Conservation (phyloP, 371 early-diverging fungal species). For the Umbelopsis sp. region DNA sequence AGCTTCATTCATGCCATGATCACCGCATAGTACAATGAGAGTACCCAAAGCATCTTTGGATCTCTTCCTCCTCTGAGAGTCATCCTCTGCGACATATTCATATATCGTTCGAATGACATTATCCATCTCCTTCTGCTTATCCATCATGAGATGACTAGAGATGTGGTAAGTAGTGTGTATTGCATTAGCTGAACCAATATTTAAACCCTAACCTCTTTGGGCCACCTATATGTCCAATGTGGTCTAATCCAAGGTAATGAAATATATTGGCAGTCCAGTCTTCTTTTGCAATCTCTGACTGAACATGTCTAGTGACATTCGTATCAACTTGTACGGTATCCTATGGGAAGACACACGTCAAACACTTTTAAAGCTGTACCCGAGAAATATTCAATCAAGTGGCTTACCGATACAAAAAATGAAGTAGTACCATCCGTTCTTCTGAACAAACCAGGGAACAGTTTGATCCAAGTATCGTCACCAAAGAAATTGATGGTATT, state of each 20-base stretch:
- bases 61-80: constrained; percentile 36
- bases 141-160: constrained; percentile 68
- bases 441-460: constrained; percentile 76
- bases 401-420: constrained; percentile 72
- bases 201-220: constrained; percentile 55
- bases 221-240: constrained; percentile 92
- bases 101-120: constrained; percentile 62
- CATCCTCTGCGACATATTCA: constrained; percentile 48
- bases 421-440: constrained; percentile 79
- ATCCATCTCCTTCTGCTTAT: constrained; percentile 85
- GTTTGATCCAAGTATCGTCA: constrained; percentile 94
- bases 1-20: constrained; percentile 97
- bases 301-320: constrained; percentile 83
- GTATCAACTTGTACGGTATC: constrained; percentile 80
- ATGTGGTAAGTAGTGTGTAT: background rate
- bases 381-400: background rate
- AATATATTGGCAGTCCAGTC: constrained; percentile 88
- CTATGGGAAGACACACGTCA: constrained; percentile 25
- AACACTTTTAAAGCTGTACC: background rate
- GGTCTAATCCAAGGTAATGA: constrained; percentile 95
- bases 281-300: constrained; percentile 52
- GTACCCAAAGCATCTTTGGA: constrained; percentile 64
- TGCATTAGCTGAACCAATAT: background rate
- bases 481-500: constrained; percentile 84
- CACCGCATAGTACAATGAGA: constrained; percentile 93